Base-by-base conservation (phyloP, 176 grass and related monocot genomes). In the Hyparrhenia diplandra region DNA sequence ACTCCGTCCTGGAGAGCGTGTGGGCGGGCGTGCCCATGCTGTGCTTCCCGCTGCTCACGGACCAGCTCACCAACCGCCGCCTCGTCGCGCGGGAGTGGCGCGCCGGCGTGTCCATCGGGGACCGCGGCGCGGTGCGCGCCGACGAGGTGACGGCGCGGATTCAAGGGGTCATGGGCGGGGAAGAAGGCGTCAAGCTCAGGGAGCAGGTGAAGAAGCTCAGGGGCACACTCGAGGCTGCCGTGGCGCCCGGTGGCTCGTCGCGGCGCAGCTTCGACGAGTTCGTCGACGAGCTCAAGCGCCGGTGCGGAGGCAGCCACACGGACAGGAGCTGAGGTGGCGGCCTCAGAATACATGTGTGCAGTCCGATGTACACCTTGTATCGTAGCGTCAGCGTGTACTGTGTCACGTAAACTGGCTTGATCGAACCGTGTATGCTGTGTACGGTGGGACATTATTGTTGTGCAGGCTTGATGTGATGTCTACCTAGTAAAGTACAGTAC, bases 1-100 rank as follows among this genome's bases (percentile, higher is more conserved):
- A 97, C 68, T 97, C 90, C 20, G 36, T 90, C n/a, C 69, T 93
- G 6, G 94, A 97, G 85, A 91, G 88, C 43, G 65, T 83, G 8
- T 89, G 90, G 94, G 87, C 81, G 1, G 86, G 84, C 3, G 84
- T 93, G 5, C 91, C 90, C 28, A 85, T 97, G 94, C 60, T 93
- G 0, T 93, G 94, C 58, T 97, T 97, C 85, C 94, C 91, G 24
- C 74, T 93, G 51, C 77, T 93, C 57, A 85, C 80, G 31, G 94
- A 97, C 40, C 94, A 97, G 69, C 17, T 86, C 62, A 91, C 90
- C 28, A 97, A 97, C 73, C 51, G 77, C 6, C 81, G 88, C 8
- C 43, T 97, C 47, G 76, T 93, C 62, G 81, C 5, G 51, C 35
- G 71, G 25, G 91, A 97, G 29, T 89, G 88, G 84, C 25, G 67